These are phyloP conservation scores for Trichoderma pleuroti DNA, from an alignment of 2,329 filamentous ascomycete species.

Conservation along the genomic window DNA sequence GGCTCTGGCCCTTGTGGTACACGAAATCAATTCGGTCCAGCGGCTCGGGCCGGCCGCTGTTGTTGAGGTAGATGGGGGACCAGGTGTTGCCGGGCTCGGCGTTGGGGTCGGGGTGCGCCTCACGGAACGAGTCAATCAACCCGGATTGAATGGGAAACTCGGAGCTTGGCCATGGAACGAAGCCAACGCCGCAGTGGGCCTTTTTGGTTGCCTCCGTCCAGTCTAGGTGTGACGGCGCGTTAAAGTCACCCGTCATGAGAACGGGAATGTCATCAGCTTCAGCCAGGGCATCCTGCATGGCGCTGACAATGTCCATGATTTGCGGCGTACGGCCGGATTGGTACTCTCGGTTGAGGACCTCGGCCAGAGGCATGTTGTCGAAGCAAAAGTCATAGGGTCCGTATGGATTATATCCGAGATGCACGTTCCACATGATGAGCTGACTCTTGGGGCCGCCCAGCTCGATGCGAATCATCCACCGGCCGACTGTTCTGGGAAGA, in stretches of 20 bases:
- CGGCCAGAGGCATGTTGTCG: constrained; percentile 31
- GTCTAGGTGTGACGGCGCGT: constrained; percentile 44
- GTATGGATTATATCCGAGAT: constrained; percentile 39
- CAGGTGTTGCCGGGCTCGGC: constrained; percentile 36
- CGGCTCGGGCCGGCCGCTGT: constrained; percentile 35
- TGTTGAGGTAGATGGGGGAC: constrained; percentile 38
- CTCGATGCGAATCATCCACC: constrained; percentile 33
- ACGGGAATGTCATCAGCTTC: constrained; percentile 34
- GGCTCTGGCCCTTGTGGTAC: constrained; percentile 34
- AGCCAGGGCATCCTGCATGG: constrained; percentile 33
- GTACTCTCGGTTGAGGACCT: constrained; percentile 35
- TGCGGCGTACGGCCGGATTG: constrained; percentile 38
- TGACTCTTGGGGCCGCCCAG: constrained; percentile 32
- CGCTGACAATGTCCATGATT: constrained; percentile 34
- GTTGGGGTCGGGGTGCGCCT: constrained; percentile 35
- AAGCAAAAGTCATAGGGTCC: constrained; percentile 45
- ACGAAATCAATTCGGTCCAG: constrained; percentile 43
- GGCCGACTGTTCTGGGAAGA: constrained; percentile 26
- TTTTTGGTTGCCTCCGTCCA: constrained; percentile 34
- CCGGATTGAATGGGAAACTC: constrained; percentile 33
- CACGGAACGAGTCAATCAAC: constrained; percentile 40
- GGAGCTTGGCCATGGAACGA: constrained; percentile 40
- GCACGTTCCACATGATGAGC: constrained; percentile 37
- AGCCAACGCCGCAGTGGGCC: constrained; percentile 36
- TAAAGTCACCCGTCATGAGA: constrained; percentile 41